phyloP scores from a whole-genome alignment of 352 stramenopile genomes.

The Pythium myriotylum region DNA sequence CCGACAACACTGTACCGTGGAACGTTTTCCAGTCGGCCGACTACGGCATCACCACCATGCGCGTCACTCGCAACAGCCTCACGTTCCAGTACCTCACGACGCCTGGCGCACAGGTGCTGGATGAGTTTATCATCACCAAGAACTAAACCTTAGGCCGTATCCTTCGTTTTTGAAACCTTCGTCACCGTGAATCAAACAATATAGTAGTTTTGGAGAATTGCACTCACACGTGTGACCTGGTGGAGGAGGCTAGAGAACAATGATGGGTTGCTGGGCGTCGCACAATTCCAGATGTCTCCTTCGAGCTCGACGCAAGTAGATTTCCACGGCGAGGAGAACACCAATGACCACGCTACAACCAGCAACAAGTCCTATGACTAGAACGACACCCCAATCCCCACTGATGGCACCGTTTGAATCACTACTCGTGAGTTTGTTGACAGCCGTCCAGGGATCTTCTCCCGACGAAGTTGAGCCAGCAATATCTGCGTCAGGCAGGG shows the following conservation, averaged over 20 bases:
- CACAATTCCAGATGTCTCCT: conserved; percentile 7
- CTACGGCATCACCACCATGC: not conserved
- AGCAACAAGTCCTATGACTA: conserved; percentile 7
- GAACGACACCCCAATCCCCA: not conserved
- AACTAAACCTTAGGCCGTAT: not conserved
- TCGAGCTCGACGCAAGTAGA: conserved; percentile 11
- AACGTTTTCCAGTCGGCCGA: conserved; percentile 6
- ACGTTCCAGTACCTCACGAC: conserved; percentile 2
- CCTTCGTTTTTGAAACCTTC: not conserved
- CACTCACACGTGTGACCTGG: no score
- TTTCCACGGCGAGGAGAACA: conserved; percentile 13
- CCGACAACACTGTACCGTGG: conserved; percentile 1
- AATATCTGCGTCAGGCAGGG: no score
- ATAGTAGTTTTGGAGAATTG: no score
- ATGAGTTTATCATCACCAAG: conserved; percentile 13
- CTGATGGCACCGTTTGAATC: not conserved
- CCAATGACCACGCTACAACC: conserved; percentile 18
- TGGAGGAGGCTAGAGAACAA: conserved; percentile 5
- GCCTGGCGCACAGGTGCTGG: not conserved
- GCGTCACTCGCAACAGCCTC: not conserved
- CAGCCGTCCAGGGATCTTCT: no score
- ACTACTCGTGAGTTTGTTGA: conserved; percentile 8
- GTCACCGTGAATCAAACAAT: no score
- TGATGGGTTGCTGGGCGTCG: conserved; percentile 14
- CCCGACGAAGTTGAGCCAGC: no score